phyloP scores from a whole-genome alignment of 1,139 yeast genomes.

The Geotrichum klebahnii region DNA sequence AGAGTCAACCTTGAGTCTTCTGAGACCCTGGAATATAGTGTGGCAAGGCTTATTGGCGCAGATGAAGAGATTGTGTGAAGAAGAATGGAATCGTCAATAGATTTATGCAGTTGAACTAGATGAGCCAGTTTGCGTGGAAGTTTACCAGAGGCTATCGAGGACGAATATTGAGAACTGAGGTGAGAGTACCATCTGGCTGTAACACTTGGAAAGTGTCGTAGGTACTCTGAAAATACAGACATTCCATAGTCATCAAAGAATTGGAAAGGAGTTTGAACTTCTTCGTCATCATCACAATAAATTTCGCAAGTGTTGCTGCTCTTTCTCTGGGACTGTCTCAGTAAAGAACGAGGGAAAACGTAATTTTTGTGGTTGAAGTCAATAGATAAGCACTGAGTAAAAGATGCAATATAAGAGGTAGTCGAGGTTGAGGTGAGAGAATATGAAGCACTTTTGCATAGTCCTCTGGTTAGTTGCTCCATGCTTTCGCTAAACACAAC shows the following conservation, averaged over 20 bases:
- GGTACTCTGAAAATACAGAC: slow-evolving; percentile 8
- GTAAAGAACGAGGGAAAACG: slow-evolving; percentile 12
- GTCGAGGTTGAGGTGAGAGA: background rate
- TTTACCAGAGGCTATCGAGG: background rate
- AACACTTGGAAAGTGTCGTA: slow-evolving; percentile 8
- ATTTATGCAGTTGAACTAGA: slow-evolving; percentile 13
- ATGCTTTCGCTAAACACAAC: slow-evolving; percentile 11
- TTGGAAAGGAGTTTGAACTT: slow-evolving; percentile 6
- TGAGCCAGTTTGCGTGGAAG: slow-evolving; percentile 17
- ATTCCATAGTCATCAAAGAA: slow-evolving; percentile 20
- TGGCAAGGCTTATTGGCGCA: slow-evolving; percentile 24
- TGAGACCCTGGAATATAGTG: slow-evolving; percentile 26
- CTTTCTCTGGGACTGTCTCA: background rate
- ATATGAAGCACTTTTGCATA: slow-evolving; percentile 12
- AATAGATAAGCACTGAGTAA: slow-evolving; percentile 18
- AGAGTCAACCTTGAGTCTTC: slow-evolving; percentile 28
- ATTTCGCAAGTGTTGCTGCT: background rate
- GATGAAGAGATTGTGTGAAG: slow-evolving; percentile 20
- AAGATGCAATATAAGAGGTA: slow-evolving; percentile 5
- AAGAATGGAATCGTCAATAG: slow-evolving; percentile 20
- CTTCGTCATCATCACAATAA: slow-evolving; percentile 2
- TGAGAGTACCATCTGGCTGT: slow-evolving; percentile 17
- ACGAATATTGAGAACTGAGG: background rate
- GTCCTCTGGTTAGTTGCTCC: slow-evolving; percentile 8
- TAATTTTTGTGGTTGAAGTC: slow-evolving; percentile 17